Evolutionary conservation across 352 stramenopile species (phyloP).

Genomic region (Phytophthora podocarpi): DNA sequence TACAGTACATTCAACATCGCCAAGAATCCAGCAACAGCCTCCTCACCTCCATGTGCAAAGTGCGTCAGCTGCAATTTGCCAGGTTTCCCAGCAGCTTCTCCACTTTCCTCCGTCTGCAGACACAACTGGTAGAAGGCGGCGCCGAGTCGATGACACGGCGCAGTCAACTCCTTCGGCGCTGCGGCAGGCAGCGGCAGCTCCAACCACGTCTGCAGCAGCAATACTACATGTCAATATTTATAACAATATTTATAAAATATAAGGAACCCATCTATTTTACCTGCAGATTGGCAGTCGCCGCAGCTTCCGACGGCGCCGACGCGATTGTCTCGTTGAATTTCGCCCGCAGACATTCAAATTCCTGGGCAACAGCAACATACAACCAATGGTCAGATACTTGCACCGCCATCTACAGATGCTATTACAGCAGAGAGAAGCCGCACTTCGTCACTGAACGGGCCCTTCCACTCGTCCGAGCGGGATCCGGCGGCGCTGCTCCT

Average conservation of each 20-base stretch:
- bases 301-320: conserved; percentile 19
- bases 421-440: background rate
- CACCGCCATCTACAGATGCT: background rate
- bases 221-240: background rate
- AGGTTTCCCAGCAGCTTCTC: conserved; percentile 12
- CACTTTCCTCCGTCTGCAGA: conserved; percentile 36
- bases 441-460: conserved; percentile 82
- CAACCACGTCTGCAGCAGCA: conserved; percentile 46
- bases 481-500: conserved; percentile 13
- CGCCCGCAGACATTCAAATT: conserved; percentile 64
- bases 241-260: background rate
- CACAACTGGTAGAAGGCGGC: conserved; percentile 62
- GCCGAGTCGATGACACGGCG: conserved; percentile 34
- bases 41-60: conserved; percentile 71
- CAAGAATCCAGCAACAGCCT: background rate
- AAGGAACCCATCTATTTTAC: conserved; percentile 15
- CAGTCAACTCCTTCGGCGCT: conserved; percentile 34
- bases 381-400: background rate
- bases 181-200: conserved; percentile 37
- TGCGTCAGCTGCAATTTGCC: conserved; percentile 43
- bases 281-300: conserved; percentile 47
- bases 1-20: background rate
- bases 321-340: conserved; percentile 51
- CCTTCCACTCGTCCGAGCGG: conserved; percentile 60
- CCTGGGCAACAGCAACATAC: conserved; percentile 33